These are phyloP conservation scores for Pyrenophora teres DNA, from an alignment of 2,329 filamentous ascomycete genomes.

Conservation along the genomic window DNA sequence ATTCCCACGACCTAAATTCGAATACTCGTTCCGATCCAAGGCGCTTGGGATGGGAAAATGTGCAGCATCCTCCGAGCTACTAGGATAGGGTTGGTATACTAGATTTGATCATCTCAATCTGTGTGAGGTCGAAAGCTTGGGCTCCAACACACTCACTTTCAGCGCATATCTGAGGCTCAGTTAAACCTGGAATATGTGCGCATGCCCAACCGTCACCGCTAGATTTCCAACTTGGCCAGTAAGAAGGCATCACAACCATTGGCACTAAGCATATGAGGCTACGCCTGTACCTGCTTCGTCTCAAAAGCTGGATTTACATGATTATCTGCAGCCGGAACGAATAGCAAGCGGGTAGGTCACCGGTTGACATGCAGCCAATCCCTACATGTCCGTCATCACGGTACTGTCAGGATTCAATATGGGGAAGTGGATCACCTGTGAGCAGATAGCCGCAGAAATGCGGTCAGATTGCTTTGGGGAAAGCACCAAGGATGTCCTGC, in stretches of 20 bases:
- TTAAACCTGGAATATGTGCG: neutral
- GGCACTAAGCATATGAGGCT: neutral
- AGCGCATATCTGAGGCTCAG: neutral
- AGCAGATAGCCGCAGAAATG: slow-evolving; percentile 2
- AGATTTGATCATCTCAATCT: neutral
- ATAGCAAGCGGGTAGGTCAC: neutral
- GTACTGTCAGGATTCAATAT: neutral
- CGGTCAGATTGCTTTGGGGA: slow-evolving; percentile 2
- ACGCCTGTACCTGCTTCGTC: slow-evolving; percentile 7
- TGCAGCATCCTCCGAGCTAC: neutral
- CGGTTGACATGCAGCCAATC: neutral
- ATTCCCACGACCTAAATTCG: neutral
- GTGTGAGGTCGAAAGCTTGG: neutral
- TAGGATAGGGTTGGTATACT: neutral
- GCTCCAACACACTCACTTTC: neutral
- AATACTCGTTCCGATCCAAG: too few relatives aligned
- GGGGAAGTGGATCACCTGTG: slow-evolving; percentile 2
- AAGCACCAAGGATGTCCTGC: neutral
- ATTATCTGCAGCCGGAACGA: neutral
- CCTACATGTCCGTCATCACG: neutral
- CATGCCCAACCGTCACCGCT: neutral
- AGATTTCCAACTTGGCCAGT: neutral
- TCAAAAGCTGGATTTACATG: neutral
- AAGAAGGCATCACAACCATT: neutral
- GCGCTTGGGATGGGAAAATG: too few relatives aligned